Percentiles rank a stretch among this genome's conserved stretches.
Evolutionary conservation across 2,329 filamentous ascomycete genomes (phyloP).

Genomic region (Zymoseptoria crescenta): DNA sequence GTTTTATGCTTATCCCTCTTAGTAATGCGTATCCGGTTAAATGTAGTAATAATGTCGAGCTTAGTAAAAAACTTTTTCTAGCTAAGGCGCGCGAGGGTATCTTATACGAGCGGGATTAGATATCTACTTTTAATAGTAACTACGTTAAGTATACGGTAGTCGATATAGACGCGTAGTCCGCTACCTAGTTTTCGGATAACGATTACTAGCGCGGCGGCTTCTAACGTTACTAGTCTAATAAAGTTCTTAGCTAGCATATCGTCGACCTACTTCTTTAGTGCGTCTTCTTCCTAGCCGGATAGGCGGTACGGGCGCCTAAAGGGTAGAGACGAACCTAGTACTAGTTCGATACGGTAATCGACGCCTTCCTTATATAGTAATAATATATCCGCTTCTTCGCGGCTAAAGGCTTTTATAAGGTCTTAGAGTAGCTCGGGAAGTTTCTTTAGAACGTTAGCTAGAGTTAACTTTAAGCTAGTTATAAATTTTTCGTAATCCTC

Average conservation of each 20-base stretch:
- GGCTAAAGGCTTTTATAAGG: not conserved
- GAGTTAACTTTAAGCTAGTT: not conserved
- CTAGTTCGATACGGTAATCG: not conserved
- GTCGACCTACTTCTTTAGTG: not conserved
- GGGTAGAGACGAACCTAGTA: not conserved
- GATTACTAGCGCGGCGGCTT: no score
- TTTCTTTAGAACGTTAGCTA: not conserved
- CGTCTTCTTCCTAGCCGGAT: not conserved
- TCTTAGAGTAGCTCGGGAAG: not conserved
- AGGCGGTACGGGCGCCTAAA: not conserved
- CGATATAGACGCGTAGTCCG: no score
- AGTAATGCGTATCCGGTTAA: not conserved
- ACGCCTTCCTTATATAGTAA: not conserved
- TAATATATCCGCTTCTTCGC: not conserved
- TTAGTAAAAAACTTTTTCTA: no score
- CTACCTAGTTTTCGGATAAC: no score
- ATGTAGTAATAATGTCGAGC: no score
- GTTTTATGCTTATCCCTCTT: no score
- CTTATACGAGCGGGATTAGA: no score
- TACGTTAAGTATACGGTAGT: no score
- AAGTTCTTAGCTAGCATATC: no score
- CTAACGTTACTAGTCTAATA: no score
- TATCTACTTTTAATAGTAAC: no score
- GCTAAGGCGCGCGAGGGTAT: no score
- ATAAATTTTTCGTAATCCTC: not conserved